Conservation (phyloP, 176 grass and related monocot species). For the Neostapfia colusana region DNA sequence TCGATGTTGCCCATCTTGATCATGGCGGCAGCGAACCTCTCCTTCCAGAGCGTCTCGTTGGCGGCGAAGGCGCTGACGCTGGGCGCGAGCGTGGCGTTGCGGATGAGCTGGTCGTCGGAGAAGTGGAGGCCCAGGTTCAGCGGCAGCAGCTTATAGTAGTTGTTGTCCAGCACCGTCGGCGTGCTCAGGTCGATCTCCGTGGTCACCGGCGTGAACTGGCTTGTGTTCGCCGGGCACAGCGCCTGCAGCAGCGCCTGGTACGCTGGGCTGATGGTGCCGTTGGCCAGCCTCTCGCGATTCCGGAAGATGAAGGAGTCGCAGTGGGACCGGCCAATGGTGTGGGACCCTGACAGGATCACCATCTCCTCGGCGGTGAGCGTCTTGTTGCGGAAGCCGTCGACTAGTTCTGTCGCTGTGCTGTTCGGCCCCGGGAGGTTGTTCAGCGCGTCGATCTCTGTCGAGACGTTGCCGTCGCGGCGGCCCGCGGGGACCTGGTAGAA, state of each 20-base stretch:
- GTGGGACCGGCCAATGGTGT: slow-evolving; percentile 78
- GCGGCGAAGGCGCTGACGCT: slow-evolving; percentile 26
- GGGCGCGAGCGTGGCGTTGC: slow-evolving; percentile 27
- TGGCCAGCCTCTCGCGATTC: slow-evolving; percentile 40
- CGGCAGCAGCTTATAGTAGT: slow-evolving; percentile 62
- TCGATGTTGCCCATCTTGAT: slow-evolving; percentile 58
- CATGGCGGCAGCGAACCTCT: slow-evolving; percentile 48
- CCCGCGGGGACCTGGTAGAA: slow-evolving; percentile 63
- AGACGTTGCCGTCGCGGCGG: slow-evolving; percentile 58
- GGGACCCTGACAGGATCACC: slow-evolving; percentile 69
- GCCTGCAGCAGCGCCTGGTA: slow-evolving; percentile 59
- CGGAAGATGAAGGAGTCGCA: slow-evolving; percentile 50
- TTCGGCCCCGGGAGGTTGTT: slow-evolving; percentile 41
- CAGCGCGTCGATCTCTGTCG: background rate
- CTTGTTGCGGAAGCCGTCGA: background rate
- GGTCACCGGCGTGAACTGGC: slow-evolving; percentile 32
- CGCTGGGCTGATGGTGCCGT: slow-evolving; percentile 48
- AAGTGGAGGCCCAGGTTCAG: slow-evolving; percentile 56
- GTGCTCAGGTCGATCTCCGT: slow-evolving; percentile 59
- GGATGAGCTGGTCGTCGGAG: slow-evolving; percentile 58
- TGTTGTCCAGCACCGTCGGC: slow-evolving; percentile 66
- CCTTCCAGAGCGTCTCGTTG: slow-evolving; percentile 45
- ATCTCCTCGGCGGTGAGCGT: slow-evolving; percentile 59
- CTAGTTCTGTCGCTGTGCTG: slow-evolving; percentile 30
- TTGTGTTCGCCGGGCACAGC: slow-evolving; percentile 44